Evolutionary conservation across 495 filamentous ascomycete genomes (phyloP).

Genomic region (Stereocaulon alpinum): DNA sequence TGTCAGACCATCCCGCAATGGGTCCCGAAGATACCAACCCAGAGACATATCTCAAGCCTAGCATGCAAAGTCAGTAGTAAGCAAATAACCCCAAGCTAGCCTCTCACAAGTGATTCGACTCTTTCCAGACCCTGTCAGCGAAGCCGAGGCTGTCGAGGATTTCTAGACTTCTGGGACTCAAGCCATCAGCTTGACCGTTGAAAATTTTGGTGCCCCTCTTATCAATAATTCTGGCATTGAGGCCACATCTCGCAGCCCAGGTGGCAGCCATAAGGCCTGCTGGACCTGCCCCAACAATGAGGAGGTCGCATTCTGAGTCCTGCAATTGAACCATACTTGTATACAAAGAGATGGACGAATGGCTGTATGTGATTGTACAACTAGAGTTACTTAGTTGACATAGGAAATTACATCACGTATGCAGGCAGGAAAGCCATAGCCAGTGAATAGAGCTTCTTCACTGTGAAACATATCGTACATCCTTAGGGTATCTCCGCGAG

Average conservation of each 20-base stretch:
- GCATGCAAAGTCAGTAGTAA: neutral
- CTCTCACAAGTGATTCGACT: conserved; percentile 33
- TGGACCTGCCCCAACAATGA: conserved; percentile 61
- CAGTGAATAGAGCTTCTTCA: neutral
- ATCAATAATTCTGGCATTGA: conserved; percentile 51
- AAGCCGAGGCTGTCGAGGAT: conserved; percentile 60
- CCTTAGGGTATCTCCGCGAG: neutral
- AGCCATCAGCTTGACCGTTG: conserved; percentile 52
- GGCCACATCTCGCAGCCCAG: conserved; percentile 51
- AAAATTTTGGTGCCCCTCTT: conserved; percentile 45
- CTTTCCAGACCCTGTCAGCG: conserved; percentile 48
- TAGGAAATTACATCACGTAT: neutral
- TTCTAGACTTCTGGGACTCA: conserved; percentile 49
- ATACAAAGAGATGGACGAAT: neutral
- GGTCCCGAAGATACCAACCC: conserved; percentile 23
- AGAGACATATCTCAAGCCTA: conserved; percentile 28
- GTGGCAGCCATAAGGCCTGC: conserved; percentile 53
- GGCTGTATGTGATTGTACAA: neutral
- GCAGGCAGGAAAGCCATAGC: neutral
- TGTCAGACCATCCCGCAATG: neutral
- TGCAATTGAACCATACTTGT: conserved; percentile 6
- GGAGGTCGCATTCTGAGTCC: conserved; percentile 30
- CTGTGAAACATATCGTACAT: neutral
- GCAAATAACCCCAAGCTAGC: too few relatives aligned
- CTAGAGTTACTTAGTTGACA: neutral